Evolutionary conservation across 257 asterid species (phyloP).

Genomic region (Paulownia fortunei): DNA sequence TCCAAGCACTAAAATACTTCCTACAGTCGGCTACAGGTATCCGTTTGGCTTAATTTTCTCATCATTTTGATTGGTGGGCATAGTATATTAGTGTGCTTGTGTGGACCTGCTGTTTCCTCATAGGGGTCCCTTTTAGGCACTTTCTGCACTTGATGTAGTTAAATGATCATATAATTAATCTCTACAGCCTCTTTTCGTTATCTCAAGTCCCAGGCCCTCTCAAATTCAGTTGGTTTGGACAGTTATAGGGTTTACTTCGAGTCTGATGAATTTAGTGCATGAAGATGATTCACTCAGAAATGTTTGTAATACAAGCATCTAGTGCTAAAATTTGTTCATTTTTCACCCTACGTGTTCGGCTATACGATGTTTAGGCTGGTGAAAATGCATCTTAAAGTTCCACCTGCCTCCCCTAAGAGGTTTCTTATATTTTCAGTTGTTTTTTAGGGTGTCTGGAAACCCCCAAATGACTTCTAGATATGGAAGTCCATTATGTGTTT

Average conservation of each 20-base stretch:
- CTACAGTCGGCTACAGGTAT: constrained; percentile 65
- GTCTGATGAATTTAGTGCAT: background rate
- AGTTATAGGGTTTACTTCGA: background rate
- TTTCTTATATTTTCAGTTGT: background rate
- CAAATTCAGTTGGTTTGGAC: background rate
- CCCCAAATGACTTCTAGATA: background rate
- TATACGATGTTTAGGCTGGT: background rate
- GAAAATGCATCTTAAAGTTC: background rate
- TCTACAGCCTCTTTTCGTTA: background rate
- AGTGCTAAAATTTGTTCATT: background rate
- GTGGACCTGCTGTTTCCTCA: background rate
- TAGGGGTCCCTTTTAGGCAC: background rate
- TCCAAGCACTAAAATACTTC: constrained; percentile 53
- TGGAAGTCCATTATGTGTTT: background rate
- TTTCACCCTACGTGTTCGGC: background rate
- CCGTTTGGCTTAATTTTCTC: background rate
- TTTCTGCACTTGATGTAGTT: constrained; percentile 1
- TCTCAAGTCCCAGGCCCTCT: background rate
- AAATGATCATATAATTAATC: background rate
- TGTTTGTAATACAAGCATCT: background rate
- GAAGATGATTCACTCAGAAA: background rate
- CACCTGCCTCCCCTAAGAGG: background rate
- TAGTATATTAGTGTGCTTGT: background rate
- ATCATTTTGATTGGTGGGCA: background rate
- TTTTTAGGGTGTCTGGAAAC: background rate